These are phyloP conservation scores for Globisporangium nagaii DNA, from an alignment of 352 stramenopile genomes.

Conservation along the genomic window DNA sequence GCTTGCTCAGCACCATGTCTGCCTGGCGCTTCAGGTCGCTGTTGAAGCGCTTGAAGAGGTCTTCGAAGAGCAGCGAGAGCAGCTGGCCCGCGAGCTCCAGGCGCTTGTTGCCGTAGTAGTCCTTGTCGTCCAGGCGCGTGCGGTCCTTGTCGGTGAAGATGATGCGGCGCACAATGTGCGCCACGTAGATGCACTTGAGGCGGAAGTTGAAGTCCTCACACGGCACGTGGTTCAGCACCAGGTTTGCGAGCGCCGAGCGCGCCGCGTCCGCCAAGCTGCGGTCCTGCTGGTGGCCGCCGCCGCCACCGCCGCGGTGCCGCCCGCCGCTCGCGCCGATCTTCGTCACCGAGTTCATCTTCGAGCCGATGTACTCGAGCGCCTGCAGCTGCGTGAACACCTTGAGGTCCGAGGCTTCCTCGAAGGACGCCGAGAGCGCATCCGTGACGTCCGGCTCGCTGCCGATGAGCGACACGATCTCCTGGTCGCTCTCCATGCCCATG, in stretches of 20 bases:
- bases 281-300: conserved; percentile 30
- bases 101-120: conserved; percentile 99
- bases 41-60: conserved; percentile 99
- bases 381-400: conserved; percentile 95
- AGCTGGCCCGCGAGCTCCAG: conserved; percentile 98
- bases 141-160: conserved; percentile 85
- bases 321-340: conserved; percentile 46
- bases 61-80: conserved; percentile 98
- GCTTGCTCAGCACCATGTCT: conserved; percentile 97
- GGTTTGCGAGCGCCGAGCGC: conserved; percentile 95
- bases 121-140: conserved; percentile 95
- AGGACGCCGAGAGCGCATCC: conserved; percentile 91
- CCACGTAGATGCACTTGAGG: conserved; percentile 97
- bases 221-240: conserved; percentile 99
- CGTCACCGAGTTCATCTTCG: conserved; percentile 89
- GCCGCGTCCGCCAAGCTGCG: conserved; percentile 91
- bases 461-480: conserved; percentile 97
- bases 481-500: conserved; percentile 97
- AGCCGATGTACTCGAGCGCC: conserved; percentile 96
- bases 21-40: conserved; percentile 96
- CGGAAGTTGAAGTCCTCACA: conserved; percentile 97
- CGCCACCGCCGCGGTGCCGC: conserved; percentile 29
- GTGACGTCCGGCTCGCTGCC: conserved; percentile 92
- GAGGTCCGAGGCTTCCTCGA: conserved; percentile 94
- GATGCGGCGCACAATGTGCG: conserved; percentile 94